Evolutionary conservation across 1,284 basidiomycete species (phyloP).

Genomic region (Trichosporon ovoides): DNA sequence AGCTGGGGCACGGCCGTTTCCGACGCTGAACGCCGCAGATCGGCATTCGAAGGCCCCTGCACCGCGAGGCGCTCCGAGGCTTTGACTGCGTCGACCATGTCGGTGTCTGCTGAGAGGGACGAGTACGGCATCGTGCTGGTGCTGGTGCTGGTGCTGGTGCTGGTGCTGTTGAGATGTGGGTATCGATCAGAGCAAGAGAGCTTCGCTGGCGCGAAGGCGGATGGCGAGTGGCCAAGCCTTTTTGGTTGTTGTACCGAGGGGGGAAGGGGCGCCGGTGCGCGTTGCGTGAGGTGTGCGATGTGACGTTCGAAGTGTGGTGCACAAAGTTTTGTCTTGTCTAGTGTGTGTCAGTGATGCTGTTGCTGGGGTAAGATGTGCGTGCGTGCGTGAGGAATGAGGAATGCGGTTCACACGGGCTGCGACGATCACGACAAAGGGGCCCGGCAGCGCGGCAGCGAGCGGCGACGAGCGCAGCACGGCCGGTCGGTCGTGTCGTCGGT

Average conservation of each 20-base stretch:
- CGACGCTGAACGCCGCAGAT: constrained; percentile 15
- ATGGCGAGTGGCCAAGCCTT: not conserved
- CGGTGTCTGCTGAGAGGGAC: constrained; percentile 12
- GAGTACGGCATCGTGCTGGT: constrained; percentile 16
- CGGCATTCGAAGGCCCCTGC: not conserved
- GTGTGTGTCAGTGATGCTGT: too few relatives aligned
- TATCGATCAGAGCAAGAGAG: not conserved
- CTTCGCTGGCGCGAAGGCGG: not conserved
- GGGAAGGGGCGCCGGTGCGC: not conserved
- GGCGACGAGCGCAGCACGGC: too few relatives aligned
- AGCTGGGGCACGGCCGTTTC: constrained; percentile 10
- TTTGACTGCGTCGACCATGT: constrained; percentile 10
- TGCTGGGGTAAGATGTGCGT: too few relatives aligned
- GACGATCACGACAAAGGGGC: too few relatives aligned
- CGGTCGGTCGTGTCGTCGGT: too few relatives aligned
- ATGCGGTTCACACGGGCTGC: too few relatives aligned
- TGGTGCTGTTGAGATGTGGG: not conserved
- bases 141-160: not conserved
- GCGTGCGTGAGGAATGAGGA: too few relatives aligned
- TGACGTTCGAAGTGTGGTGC: too few relatives aligned
- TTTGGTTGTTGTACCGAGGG: not conserved
- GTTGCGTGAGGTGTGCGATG: too few relatives aligned
- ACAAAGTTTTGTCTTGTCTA: too few relatives aligned
- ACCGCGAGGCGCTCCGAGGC: not conserved
- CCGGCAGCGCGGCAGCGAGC: too few relatives aligned